Evolutionary conservation across 768 basidiomycete genomes (phyloP).

Genomic region (Exidia glandulosa): DNA sequence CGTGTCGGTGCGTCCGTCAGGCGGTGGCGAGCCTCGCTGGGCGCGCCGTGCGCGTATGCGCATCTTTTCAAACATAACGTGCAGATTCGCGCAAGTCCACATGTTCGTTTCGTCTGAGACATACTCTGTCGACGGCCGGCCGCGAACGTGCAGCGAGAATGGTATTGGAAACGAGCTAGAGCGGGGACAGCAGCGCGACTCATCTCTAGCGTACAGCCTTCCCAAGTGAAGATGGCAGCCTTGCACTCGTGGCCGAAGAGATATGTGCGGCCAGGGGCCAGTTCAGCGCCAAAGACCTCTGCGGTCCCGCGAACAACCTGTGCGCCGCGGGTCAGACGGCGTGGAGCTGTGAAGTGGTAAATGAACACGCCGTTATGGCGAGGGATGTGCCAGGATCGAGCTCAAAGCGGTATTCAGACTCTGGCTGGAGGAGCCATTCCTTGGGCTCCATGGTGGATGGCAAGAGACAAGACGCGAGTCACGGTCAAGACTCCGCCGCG

Average conservation of each 20-base stretch:
- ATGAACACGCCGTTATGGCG: slow-evolving; percentile 58
- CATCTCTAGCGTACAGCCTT: slow-evolving; percentile 86
- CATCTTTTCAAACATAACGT: slow-evolving; percentile 86
- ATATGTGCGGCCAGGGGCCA: slow-evolving; percentile 68
- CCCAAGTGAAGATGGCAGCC: slow-evolving; percentile 83
- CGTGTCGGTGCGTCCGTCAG: slow-evolving; percentile 20
- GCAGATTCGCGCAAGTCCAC: slow-evolving; percentile 73
- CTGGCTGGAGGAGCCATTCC: slow-evolving; percentile 61
- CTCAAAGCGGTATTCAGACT: slow-evolving; percentile 87
- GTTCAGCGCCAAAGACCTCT: slow-evolving; percentile 83
- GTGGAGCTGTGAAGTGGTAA: background rate
- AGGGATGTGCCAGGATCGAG: slow-evolving; percentile 66
- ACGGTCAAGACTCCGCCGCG: background rate
- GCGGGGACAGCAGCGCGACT: slow-evolving; percentile 29
- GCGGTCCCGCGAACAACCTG: slow-evolving; percentile 72
- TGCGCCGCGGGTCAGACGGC: background rate
- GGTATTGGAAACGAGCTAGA: slow-evolving; percentile 5
- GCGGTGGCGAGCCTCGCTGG: slow-evolving; percentile 45
- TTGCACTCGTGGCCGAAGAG: slow-evolving; percentile 80
- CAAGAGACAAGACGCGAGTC: background rate
- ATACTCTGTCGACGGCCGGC: slow-evolving; percentile 81
- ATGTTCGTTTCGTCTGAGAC: slow-evolving; percentile 87
- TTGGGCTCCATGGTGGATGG: background rate
- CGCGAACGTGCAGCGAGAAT: slow-evolving; percentile 53
- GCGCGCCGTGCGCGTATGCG: slow-evolving; percentile 73